Evolutionary conservation across 441 rosid species (phyloP), one percentile per base, ranked within the genome.

Genomic region (Omphalea diandra): DNA sequence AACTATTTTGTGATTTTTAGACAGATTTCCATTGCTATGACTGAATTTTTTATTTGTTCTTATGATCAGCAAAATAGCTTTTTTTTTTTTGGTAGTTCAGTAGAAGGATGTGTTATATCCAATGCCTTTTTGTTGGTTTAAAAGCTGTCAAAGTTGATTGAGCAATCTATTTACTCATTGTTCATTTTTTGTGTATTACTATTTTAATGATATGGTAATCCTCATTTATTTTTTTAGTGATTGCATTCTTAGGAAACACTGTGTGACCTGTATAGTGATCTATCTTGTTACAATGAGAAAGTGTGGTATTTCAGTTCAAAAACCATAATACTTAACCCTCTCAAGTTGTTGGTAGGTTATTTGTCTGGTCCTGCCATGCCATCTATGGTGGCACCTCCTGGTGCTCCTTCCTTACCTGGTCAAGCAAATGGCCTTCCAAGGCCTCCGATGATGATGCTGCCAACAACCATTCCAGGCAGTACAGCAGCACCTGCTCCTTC

Each of bases 331-430:
- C 18, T 50, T 11, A 18, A 20, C n/a, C 12, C 24, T 60, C n/a
- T 27, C 12, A 40, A 52, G 40, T 33, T 64, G n/a, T 46, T 69
- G 63, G 62, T 78, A 88, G 96, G 94, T 70, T 92, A 86, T 82
- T 60, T 71, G 73, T 76, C 86, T 44, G 83, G 76, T 68, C 91
- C 85, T 50, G 83, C 75, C 63, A 87, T 84, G 87, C 91, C 83
- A 54, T 90, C 83, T 67, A 86, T 87, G 94, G 44, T 87, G 80
- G 87, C 86, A 68, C 91, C 94, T 10, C 97, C 91, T 10, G 99
- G 97, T 79, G 94, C 96, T 70, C 87, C 97, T 75, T 60, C 85
- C 62, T 54, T 87, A 27, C 87, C 96, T 73, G 95, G 90, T 74
- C 98, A 88, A 78, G 2, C 82, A 65, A 91, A 88, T 72, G 90